Evolutionary conservation across 306 rosid species (phyloP).

Genomic region (Neltuma alba): DNA sequence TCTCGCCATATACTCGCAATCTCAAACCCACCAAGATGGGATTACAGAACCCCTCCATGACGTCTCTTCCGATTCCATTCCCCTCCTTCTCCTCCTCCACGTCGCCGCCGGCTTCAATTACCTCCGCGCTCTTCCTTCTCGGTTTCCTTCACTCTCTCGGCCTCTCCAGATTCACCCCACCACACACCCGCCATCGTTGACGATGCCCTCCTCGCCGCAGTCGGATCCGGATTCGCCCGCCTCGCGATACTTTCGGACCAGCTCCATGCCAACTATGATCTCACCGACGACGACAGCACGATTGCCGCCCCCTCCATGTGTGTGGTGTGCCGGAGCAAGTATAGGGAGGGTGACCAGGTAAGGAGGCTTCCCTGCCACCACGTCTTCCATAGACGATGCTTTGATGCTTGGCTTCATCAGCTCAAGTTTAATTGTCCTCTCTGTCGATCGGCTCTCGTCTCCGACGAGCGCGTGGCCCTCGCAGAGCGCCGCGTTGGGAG

Average conservation of each 20-base stretch:
- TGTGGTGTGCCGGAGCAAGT: slow-evolving; percentile 59
- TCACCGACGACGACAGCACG: slow-evolving; percentile 31
- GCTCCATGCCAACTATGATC: slow-evolving; percentile 53
- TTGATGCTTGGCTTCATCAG: slow-evolving; percentile 80
- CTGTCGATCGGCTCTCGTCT: slow-evolving; percentile 67
- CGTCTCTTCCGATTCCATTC: slow-evolving; percentile 86
- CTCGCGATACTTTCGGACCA: slow-evolving; percentile 75
- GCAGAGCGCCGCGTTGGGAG: slow-evolving; percentile 55
- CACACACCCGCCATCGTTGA: slow-evolving; percentile 34
- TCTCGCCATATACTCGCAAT: slow-evolving; percentile 20
- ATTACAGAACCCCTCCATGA: slow-evolving; percentile 71
- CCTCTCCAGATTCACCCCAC: slow-evolving; percentile 41
- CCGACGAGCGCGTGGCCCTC: slow-evolving; percentile 56
- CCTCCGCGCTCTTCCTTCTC: slow-evolving; percentile 59
- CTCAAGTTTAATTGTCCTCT: slow-evolving; percentile 83
- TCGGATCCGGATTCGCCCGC: slow-evolving; percentile 73
- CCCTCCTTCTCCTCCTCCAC: slow-evolving; percentile 59
- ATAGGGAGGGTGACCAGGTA: slow-evolving; percentile 67
- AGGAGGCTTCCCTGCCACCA: slow-evolving; percentile 79
- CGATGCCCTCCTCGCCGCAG: slow-evolving; percentile 45
- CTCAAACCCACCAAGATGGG: slow-evolving; percentile 59
- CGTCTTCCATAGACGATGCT: slow-evolving; percentile 77
- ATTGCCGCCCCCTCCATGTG: slow-evolving; percentile 45
- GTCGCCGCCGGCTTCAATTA: slow-evolving; percentile 61
- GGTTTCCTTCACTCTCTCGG: slow-evolving; percentile 52